Percentiles rank a stretch among this genome's conserved stretches.
Conservation (phyloP, 2,329 filamentous ascomycete species). For the Geosmithia putterillii region DNA sequence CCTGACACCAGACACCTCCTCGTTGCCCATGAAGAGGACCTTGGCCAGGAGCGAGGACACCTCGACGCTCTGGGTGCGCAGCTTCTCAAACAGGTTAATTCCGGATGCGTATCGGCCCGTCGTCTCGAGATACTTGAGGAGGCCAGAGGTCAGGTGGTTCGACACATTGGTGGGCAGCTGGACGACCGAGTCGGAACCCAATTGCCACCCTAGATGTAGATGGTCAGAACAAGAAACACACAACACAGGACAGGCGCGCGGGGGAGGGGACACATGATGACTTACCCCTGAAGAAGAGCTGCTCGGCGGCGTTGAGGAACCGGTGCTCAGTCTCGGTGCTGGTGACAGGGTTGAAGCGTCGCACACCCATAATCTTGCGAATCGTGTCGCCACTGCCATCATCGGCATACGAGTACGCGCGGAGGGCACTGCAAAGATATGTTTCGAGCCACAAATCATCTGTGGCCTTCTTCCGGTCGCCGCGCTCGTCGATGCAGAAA, state of each 20-base stretch:
- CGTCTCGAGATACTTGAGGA: conserved; percentile 89
- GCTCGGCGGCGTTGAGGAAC: conserved; percentile 88
- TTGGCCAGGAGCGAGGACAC: conserved; percentile 86
- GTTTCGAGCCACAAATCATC: conserved; percentile 96
- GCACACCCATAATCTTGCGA: conserved; percentile 92
- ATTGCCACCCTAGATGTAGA: conserved; percentile 60
- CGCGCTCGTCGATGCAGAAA: conserved; percentile 94
- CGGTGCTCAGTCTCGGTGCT: conserved; percentile 97
- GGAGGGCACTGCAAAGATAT: conserved; percentile 86
- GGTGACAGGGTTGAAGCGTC: conserved; percentile 93
- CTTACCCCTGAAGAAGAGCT: conserved; percentile 82
- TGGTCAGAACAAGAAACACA: neutral
- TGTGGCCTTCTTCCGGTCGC: conserved; percentile 84
- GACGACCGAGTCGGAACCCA: conserved; percentile 92
- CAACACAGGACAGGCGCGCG: no score
- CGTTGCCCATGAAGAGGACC: conserved; percentile 86
- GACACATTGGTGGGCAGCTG: conserved; percentile 95
- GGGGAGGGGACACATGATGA: no score
- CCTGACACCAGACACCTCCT: conserved; percentile 90
- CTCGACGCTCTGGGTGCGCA: conserved; percentile 80
- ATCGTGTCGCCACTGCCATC: conserved; percentile 90
- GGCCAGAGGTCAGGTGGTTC: conserved; percentile 87
- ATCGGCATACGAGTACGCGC: conserved; percentile 94
- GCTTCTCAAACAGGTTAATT: conserved; percentile 95
- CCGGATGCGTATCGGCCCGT: conserved; percentile 90